Percentiles rank a stretch among this genome's conserved stretches.
phyloP scores from a whole-genome alignment of 306 rosid genomes.

The Urtica urens region DNA sequence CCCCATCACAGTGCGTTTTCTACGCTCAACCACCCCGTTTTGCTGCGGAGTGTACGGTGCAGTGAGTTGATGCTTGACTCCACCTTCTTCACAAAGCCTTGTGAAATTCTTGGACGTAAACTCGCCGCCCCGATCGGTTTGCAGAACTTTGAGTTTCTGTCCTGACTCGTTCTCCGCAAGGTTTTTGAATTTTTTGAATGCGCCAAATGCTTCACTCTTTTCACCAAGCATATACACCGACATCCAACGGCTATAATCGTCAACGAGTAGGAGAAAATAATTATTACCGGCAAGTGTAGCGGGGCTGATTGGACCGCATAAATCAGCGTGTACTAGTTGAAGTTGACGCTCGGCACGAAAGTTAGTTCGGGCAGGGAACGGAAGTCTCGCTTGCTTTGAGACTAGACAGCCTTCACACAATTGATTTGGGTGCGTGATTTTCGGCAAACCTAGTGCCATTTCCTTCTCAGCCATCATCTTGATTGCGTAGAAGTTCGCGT shows the following conservation, averaged over 20 bases:
- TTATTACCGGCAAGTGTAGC: not conserved
- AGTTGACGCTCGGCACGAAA: not conserved
- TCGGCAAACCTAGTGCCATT: no score
- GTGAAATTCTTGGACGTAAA: no score
- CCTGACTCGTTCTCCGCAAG: not conserved
- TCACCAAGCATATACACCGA: not conserved
- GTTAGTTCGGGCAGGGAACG: no score
- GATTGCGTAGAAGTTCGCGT: no score
- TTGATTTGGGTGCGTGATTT: no score
- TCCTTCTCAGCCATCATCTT: no score
- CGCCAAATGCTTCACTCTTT: not conserved
- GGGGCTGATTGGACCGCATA: not conserved
- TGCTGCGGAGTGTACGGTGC: not conserved
- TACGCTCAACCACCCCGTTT: not conserved
- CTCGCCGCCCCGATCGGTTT: not conserved
- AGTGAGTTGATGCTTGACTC: not conserved
- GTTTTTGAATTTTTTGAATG: no score
- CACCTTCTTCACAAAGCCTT: not conserved
- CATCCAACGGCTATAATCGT: not conserved
- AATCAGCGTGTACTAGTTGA: not conserved
- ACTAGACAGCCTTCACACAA: no score
- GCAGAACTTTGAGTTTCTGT: not conserved
- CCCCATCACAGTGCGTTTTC: no score
- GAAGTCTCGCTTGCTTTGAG: no score
- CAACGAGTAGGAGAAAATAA: not conserved